A percentile compares a stretch with the other conserved stretches of the same genome.
Evolutionary conservation across 2,329 filamentous ascomycete species (phyloP).

Genomic region (Sporothrix brunneoviolacea): DNA sequence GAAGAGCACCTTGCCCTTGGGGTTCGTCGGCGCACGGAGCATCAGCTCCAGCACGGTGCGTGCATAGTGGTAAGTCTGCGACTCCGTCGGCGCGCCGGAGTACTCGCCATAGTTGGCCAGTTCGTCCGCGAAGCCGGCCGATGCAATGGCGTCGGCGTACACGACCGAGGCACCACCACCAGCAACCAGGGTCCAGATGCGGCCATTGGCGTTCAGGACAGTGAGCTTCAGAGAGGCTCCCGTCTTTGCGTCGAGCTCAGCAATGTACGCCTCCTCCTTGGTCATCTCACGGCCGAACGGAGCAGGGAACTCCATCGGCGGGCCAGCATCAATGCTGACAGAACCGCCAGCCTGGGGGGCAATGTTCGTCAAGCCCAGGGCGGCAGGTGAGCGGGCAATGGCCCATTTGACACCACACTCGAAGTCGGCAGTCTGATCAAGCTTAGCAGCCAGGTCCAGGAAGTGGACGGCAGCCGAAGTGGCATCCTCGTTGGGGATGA

Average conservation of each 20-base stretch:
- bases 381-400: constrained; percentile 82
- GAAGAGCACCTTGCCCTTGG: constrained; percentile 97
- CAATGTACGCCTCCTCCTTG: constrained; percentile 99
- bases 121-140: constrained; percentile 88
- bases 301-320: constrained; percentile 97
- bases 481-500: constrained; percentile 86
- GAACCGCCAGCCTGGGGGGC: constrained; percentile 54
- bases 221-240: constrained; percentile 98
- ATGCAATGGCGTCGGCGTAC: constrained; percentile 97
- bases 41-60: constrained; percentile 95
- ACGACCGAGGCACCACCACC: constrained; percentile 99
- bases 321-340: constrained; percentile 89
- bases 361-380: constrained; percentile 72
- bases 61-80: constrained; percentile 98
- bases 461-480: constrained; percentile 96
- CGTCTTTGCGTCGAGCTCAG: constrained; percentile 97
- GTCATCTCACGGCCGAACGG: constrained; percentile 96
- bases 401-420: constrained; percentile 99
- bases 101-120: constrained; percentile 99
- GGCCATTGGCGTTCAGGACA: constrained; percentile 82
- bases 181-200: constrained; percentile 96
- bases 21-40: constrained; percentile 77
- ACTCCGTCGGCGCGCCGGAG: constrained; percentile 97
- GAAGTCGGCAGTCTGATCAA: constrained; percentile 98
- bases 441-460: constrained; percentile 95